Base-by-base conservation (phyloP, 768 basidiomycete species). In the Multifurca ochricompacta region DNA sequence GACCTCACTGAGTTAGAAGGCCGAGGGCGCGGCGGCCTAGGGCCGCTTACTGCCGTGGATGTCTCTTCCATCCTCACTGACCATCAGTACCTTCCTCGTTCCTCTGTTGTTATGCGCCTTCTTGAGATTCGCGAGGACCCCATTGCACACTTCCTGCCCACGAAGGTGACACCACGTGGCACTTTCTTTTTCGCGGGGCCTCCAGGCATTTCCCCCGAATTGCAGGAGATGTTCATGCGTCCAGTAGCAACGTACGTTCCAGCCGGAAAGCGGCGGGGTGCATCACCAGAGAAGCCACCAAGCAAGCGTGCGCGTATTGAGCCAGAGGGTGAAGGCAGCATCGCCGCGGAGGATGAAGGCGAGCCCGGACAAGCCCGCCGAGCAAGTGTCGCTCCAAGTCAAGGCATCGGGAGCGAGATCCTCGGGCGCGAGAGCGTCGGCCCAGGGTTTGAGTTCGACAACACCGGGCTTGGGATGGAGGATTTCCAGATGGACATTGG, bases 61-160 rank as follows among this genome's bases (percentile, higher is more conserved):
- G 79, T 86, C 51, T 83, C 81, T 50, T 77, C 77, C 51, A 92
- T 93, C 59, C 72, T 90, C 47, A 81, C 83, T 10, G 80, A 87
- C 58, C 90, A 93, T 46, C 82, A 83, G 44, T 94, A 83, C 68
- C 81, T 98, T 28, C 92, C 93, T 6, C 79, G 85, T 16, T 93
- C 93, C 2, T 73, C 88, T 2, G 73, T 89, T 42, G 81, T 94
- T 51, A 85, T 94, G 81, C 84, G 88, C 28, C 78, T 97, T 16
- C 75, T 90, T 51, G 84, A 90, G 63, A 89, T 96, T 61, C 81
- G 87, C 25, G 80, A 85, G 9, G 88, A 96, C 63, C 93, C 92
- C 21, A 69, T 88, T 4, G 73, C 82, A 7, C 84, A 92, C 67
- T 97, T 92, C 73, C 71, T 96, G 43, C 92, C 94, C 9, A 88